Evolutionary conservation across 2,329 filamentous ascomycete genomes (phyloP).

Genomic region (Paradendryphiella salina): DNA sequence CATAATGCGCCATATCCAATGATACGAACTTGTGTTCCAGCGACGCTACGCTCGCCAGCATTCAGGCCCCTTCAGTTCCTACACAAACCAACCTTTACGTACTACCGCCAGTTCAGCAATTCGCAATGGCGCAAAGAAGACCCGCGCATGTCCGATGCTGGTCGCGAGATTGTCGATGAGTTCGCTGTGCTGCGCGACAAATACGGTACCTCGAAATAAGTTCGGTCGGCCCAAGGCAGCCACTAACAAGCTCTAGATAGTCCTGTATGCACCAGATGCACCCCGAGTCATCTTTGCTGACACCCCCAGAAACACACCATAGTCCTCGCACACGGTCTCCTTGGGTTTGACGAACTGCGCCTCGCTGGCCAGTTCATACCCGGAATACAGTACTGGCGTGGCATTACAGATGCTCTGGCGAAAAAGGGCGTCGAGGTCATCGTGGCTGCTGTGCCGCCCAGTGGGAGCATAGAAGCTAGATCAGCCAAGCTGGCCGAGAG

Average conservation of each 20-base stretch:
- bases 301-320: conserved; percentile 56
- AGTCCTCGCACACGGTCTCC: conserved; percentile 65
- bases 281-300: conserved; percentile 38
- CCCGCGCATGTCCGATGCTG: conserved; percentile 56
- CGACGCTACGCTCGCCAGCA: conserved; percentile 30
- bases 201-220: conserved; percentile 54
- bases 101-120: conserved; percentile 28
- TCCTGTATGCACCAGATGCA: conserved; percentile 29
- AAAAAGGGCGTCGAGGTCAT: conserved; percentile 64
- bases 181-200: conserved; percentile 62
- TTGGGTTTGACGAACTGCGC: conserved; percentile 66
- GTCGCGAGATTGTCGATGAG: conserved; percentile 61
- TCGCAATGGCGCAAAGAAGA: conserved; percentile 45
- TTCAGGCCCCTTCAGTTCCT: neutral
- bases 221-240: neutral
- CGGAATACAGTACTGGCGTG: conserved; percentile 66
- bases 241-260: conserved; percentile 35
- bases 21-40: conserved; percentile 37
- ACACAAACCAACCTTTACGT: conserved; percentile 1
- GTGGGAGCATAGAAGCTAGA: conserved; percentile 61
- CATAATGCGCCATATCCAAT: conserved; percentile 33
- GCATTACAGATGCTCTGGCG: conserved; percentile 62
- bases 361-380: conserved; percentile 59
- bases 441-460: conserved; percentile 62
- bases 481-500: conserved; percentile 57